Base-by-base conservation (phyloP, 164 flowering plant species). In the Aristolochia californica region DNA sequence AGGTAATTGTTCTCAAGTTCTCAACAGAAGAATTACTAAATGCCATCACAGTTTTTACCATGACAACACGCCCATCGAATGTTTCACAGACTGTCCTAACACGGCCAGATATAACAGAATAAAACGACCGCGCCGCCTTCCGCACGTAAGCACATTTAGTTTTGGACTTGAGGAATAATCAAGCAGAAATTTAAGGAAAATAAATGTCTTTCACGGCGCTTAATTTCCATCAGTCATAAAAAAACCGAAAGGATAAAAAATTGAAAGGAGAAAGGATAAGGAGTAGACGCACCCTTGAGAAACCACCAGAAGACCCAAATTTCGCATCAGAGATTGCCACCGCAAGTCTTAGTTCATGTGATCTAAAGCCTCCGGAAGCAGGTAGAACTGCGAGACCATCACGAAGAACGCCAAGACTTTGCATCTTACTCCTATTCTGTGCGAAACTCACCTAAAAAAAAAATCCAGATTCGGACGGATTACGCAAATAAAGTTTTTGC, bases 371-470 rank as follows among this genome's bases (percentile, higher is more conserved):
- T 15, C 73, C 69, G 27, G 72, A 48, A 15, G 70, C 59, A 5
- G 76, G 68, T 26, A 66, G 59, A 26, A 65, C 67, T 24, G 64
- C 56, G 13, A 65, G 50, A 16, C 73, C 75, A 59, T 80, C 80
- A 45, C 66, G 26, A 26, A 73, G 30, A n/a, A 66, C 76, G 24
- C 80, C 75, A 7, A 74, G 62, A 40, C 63, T 34, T 55, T 73
- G 79, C 77, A 75, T 78, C 43, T 53, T 47, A 4, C 22, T 4
- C 50, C 22, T 5, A 20, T 11, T 47, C 18, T 34, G 9, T 34
- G 5, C 10, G 1, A 34, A 2, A 34, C 40, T 34, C 10, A 8
- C 40, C 40, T 34, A 9, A 34, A 34, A 34, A 5, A 5, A 34
- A 34, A 34, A 34, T 34, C 40, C 40, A 34, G 7, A 7, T 28